phyloP scores from a whole-genome alignment of 2,329 filamentous ascomycete genomes.

The Neofusicoccum umdonicola region DNA sequence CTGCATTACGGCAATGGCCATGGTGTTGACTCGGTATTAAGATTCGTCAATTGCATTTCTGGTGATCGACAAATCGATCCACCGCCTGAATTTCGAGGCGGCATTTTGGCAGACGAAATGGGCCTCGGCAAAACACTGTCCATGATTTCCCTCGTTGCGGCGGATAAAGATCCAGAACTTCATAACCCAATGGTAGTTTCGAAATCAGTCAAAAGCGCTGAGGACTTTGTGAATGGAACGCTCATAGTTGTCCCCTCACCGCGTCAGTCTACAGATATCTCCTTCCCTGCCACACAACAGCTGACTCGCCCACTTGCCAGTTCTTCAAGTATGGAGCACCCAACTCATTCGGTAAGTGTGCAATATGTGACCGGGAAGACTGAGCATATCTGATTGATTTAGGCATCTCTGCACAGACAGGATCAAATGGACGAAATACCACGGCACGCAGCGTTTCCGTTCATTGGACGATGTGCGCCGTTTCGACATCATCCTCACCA shows the following conservation, averaged over 20 bases:
- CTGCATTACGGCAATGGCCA: too few species aligned
- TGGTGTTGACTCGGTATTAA: too few species aligned
- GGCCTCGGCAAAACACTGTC: conserved; percentile 71
- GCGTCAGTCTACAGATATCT: background rate
- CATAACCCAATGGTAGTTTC: background rate
- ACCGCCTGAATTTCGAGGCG: conserved; percentile 67
- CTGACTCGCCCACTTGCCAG: background rate
- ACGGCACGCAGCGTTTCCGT: background rate
- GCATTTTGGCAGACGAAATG: conserved; percentile 84
- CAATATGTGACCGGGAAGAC: too few species aligned
- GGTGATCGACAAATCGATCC: conserved; percentile 44
- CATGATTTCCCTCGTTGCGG: conserved; percentile 14
- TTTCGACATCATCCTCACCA: background rate
- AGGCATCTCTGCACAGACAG: background rate
- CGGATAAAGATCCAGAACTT: background rate
- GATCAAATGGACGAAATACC: background rate
- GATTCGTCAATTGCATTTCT: background rate
- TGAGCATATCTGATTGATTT: too few species aligned
- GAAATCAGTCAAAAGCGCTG: rapidly evolving
- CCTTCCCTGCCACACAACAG: too few species aligned
- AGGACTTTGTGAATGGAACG: background rate
- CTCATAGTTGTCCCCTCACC: background rate
- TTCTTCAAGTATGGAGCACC: background rate
- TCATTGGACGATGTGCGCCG: background rate
- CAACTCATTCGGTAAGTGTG: background rate